Percentiles rank a stretch among this genome's conserved stretches.
phyloP scores from a whole-genome alignment of 805 yeast species.

The Yamadazyma olivae region DNA sequence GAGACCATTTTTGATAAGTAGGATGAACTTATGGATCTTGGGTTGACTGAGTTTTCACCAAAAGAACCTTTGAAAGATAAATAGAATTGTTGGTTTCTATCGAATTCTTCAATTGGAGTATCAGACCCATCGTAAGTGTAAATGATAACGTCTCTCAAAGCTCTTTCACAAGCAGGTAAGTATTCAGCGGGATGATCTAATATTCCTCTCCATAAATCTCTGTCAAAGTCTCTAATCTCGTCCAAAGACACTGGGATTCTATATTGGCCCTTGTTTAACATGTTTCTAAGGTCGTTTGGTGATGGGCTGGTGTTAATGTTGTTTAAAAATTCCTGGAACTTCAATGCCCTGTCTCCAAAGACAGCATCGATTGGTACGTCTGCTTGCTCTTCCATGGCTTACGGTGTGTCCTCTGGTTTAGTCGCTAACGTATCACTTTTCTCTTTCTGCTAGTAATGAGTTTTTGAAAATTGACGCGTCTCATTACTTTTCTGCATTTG shows the following conservation, averaged over 20 bases:
- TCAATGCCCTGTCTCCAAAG: slow-evolving; percentile 80
- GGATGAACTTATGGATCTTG: slow-evolving; percentile 78
- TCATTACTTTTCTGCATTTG: slow-evolving; percentile 23
- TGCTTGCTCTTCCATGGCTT: slow-evolving; percentile 19
- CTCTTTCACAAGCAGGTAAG: slow-evolving; percentile 86
- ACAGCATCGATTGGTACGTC: slow-evolving; percentile 38
- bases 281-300: slow-evolving; percentile 63
- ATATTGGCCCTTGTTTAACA: slow-evolving; percentile 64
- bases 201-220: slow-evolving; percentile 72
- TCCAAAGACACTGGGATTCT: slow-evolving; percentile 78
- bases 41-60: slow-evolving; percentile 83
- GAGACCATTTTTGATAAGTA: slow-evolving; percentile 80
- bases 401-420: too few species aligned
- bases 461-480: slow-evolving; percentile 19
- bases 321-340: slow-evolving; percentile 83
- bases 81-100: slow-evolving; percentile 63
- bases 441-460: not conserved
- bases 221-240: slow-evolving; percentile 82
- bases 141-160: slow-evolving; percentile 74
- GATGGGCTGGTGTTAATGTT: slow-evolving; percentile 48
- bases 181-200: slow-evolving; percentile 76
- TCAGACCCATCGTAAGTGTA: slow-evolving; percentile 66
- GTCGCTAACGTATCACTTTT: too few species aligned
- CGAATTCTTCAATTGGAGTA: slow-evolving; percentile 46
- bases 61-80: slow-evolving; percentile 87